Percentiles rank a stretch among this genome's conserved stretches.
Conservation (phyloP, 1,139 yeast genomes). For the Meyerozyma elateridarum region DNA sequence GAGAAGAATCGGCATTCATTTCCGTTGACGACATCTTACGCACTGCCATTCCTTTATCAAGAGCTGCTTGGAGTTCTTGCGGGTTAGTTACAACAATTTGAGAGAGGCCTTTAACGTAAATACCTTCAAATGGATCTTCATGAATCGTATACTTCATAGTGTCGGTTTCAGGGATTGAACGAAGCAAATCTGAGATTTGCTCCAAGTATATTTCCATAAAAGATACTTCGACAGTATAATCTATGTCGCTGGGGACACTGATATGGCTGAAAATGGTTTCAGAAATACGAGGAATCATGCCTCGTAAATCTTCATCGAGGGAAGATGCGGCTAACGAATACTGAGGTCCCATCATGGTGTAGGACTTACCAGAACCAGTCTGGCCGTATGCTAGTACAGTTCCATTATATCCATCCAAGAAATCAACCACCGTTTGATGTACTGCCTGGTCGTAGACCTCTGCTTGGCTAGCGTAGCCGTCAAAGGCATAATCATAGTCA, state of each 20-base stretch:
- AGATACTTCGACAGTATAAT: constrained; percentile 65
- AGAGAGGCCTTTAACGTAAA: constrained; percentile 65
- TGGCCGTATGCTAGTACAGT: constrained; percentile 87
- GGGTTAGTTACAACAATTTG: constrained; percentile 57
- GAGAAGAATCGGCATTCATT: constrained; percentile 72
- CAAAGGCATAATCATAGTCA: constrained; percentile 67
- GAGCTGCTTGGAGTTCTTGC: constrained; percentile 53
- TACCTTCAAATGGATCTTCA: constrained; percentile 63
- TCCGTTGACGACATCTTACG: constrained; percentile 61
- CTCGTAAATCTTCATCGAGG: constrained; percentile 35
- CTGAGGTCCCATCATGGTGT: constrained; percentile 71
- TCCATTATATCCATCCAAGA: constrained; percentile 78
- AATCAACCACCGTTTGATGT: constrained; percentile 56
- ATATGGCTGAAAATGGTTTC: constrained; percentile 58
- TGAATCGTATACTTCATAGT: constrained; percentile 47
- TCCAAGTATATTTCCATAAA: constrained; percentile 85
- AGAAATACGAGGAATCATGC: constrained; percentile 72
- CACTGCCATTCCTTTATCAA: constrained; percentile 51
- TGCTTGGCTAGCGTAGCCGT: constrained; percentile 44
- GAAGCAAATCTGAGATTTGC: constrained; percentile 58
- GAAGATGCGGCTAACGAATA: constrained; percentile 16
- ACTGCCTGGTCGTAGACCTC: constrained; percentile 62
- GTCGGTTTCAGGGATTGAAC: constrained; percentile 16
- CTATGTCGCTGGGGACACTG: constrained; percentile 41
- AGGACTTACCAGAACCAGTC: constrained; percentile 83